Base-by-base conservation (phyloP, 2,329 filamentous ascomycete species). In the Aspergillus sp. region DNA sequence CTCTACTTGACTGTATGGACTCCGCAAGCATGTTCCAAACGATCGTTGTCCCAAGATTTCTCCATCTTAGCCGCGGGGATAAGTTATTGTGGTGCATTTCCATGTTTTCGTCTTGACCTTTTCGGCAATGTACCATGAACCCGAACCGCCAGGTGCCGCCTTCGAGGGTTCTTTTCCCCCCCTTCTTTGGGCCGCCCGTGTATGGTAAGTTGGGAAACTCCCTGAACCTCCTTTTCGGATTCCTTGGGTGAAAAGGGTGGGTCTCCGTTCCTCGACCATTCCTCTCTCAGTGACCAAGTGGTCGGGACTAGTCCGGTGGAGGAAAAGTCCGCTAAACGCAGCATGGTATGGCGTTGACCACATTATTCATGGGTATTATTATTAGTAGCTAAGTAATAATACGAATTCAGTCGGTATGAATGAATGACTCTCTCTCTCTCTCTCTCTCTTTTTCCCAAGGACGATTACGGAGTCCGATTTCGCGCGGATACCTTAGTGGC, bases 151-250 rank as follows among this genome's bases (percentile, higher is more conserved):
- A 30, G 48, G 19, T 58, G 47, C 56, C 58, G 55, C 52, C 56
- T 53, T 58, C 50, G 49, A 41, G 47, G 43, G 48, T 47, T 45
- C 28, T 8, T 23, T 10, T 5, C 9, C 47, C 23, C 23, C 28
- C 47, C 23, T 28, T 28, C 23, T 12, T 17, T 50, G 47, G 47
- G 15, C 47, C 56, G 8, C 38, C 43, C 28, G 28, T 41, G 32
- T 30, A 13, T 39, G 32, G 38, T 48, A 28, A 36, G 12, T 36
- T 36, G 12, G 32, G 32, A 36, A 36, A 43, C 39, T 41, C 23
- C 48, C 39, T n/a, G 54, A 56, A 59, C 63, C 56, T 60, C 54
- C 55, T 61, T 61, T 67, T 62, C 55, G 39, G 49, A 63, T 58
- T 59, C 48, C 55, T 55, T 57, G 59, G 56, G 48, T 41, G 55